Evolutionary conservation across 202 grass and related monocot genomes (phyloP), one percentile per base, ranked within the genome.

Genomic region (Schoenoplectus tabernaemontani): DNA sequence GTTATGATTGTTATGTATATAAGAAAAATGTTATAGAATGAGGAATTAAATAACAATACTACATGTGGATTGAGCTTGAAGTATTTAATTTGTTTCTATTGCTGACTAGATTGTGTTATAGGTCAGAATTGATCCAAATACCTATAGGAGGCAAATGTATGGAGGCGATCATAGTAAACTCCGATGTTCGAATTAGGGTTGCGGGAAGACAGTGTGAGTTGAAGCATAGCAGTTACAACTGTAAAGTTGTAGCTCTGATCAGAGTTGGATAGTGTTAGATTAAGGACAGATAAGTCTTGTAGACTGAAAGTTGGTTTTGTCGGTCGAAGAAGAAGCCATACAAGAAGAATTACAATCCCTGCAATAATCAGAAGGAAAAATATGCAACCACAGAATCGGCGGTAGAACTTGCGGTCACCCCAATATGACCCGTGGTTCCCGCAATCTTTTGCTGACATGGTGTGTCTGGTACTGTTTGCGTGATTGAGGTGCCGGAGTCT

Each of bases 291-390:
- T 2, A 93, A 64, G n/a, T 57, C 20, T 88, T 78, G 83, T 59
- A 46, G 77, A 39, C 47, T 78, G 48, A 28, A 88, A 65, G 78
- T 81, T 58, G 61, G 89, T 82, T 50, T 86, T 39, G 57, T 82
- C 5, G 89, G 92, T 7, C 84, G 92, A 79, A 91, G 78, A 76
- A 89, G 57, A 83, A 91, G 87, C 89, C 87, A 91, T 50, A 84
- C 17, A 54, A 94, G 46, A 62, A 91, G 30, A 36, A 80, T 1
- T 54, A 73, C 41, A 57, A 80, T 7, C 54, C 69, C 82, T 13
- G 78, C 61, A 70, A 91, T 1, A 2, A 56, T 16, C 20, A 85
- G 0, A 0, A 80, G 15, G 37, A 57, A 37, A 24, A 64, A 16
- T n/a, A 68, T 13, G 16, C 39, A 78, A 36, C 28, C 13, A 24